Conservation (phyloP, 2,329 filamentous ascomycete genomes). For the Penicillium sp. region DNA sequence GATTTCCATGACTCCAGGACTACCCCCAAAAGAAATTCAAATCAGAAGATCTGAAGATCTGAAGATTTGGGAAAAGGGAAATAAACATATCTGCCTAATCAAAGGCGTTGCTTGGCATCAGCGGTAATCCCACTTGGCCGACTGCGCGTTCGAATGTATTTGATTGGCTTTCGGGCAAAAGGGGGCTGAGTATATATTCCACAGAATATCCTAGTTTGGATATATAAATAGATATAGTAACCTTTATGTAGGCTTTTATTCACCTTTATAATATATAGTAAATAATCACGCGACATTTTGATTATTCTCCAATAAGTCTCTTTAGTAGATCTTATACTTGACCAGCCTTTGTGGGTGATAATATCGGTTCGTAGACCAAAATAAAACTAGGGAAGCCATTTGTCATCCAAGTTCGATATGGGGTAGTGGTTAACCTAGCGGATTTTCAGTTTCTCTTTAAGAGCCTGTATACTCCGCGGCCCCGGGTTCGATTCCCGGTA, state of each 20-base stretch:
- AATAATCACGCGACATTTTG: too few species aligned
- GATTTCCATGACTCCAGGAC: constrained; percentile 15
- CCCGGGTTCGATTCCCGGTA: constrained; percentile 7
- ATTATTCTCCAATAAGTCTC: too few species aligned
- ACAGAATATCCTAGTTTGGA: too few species aligned
- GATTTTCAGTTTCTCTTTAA: constrained; percentile 2
- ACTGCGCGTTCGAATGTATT: neutral
- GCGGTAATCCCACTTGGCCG: neutral
- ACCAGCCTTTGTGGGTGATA: too few species aligned
- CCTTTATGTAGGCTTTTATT: too few species aligned
- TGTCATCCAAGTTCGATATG: neutral
- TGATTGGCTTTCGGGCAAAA: neutral
- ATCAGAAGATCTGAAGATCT: neutral
- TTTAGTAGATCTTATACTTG: too few species aligned
- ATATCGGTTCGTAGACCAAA: too few species aligned
- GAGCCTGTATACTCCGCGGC: neutral
- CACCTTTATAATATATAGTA: too few species aligned
- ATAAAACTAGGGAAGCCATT: fast-evolving
- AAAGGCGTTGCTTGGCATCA: neutral
- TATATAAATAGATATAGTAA: too few species aligned
- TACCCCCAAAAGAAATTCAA: neutral
- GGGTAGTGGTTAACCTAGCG: constrained; percentile 6
- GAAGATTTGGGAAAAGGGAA: neutral
- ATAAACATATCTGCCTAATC: constrained; percentile 3
- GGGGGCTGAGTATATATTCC: neutral